Evolutionary conservation across 371 early-diverging fungal genomes (phyloP).

Genomic region (Apophysomyces sp.): DNA sequence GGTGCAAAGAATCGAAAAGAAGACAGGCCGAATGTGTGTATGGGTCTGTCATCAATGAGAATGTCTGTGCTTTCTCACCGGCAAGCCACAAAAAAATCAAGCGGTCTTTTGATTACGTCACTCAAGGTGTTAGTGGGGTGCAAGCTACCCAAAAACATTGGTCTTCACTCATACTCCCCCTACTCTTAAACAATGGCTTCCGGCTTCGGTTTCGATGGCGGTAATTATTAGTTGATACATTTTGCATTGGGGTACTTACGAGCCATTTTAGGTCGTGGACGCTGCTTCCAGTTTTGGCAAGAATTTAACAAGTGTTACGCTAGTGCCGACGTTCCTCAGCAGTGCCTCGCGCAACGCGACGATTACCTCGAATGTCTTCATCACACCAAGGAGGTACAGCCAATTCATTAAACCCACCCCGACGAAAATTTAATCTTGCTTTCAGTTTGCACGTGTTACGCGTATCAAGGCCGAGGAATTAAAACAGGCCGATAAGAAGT

Average conservation of each 20-base stretch:
- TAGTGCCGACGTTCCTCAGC: constrained; percentile 65
- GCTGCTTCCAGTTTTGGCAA: constrained; percentile 85
- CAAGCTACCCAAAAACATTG: too few relatives aligned
- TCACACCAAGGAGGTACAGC: constrained; percentile 75
- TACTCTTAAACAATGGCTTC: constrained; percentile 40
- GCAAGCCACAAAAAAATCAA: too few relatives aligned
- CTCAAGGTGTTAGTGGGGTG: too few relatives aligned
- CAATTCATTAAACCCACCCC: neutral
- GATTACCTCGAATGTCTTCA: constrained; percentile 85
- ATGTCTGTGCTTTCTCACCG: too few relatives aligned
- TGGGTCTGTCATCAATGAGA: too few relatives aligned
- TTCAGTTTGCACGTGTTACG: constrained; percentile 57
- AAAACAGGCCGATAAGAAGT: constrained; percentile 59
- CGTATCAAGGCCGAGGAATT: constrained; percentile 59
- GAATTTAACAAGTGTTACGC: constrained; percentile 85
- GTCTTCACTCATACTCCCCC: too few relatives aligned
- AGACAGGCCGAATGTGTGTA: too few relatives aligned
- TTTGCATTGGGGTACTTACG: neutral
- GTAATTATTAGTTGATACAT: constrained; percentile 14
- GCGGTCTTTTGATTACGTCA: too few relatives aligned
- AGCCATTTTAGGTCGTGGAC: constrained; percentile 64
- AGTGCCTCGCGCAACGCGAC: constrained; percentile 72
- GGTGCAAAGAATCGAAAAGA: too few relatives aligned
- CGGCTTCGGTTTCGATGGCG: constrained; percentile 48
- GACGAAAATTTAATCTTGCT: neutral